These are phyloP conservation scores for Aspergillus intermedius DNA, from an alignment of 2,329 filamentous ascomycete genomes.

Conservation along the genomic window DNA sequence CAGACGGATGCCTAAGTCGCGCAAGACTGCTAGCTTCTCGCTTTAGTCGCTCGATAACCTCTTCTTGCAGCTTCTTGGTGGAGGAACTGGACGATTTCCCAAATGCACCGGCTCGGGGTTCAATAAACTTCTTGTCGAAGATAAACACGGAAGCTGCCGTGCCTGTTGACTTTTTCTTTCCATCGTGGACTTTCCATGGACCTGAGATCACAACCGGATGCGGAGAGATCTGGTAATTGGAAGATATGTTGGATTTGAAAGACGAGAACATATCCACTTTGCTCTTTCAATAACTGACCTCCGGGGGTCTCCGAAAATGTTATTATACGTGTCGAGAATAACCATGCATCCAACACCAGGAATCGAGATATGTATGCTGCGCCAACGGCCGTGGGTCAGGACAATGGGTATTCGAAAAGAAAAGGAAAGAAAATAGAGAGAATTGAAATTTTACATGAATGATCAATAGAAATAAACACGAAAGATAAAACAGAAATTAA, in stretches of 20 bases:
- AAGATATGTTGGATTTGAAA: conserved; percentile 85
- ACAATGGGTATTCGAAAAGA: neutral
- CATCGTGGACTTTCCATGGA: conserved; percentile 96
- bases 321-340: neutral
- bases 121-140: conserved; percentile 83
- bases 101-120: conserved; percentile 58
- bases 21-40: conserved; percentile 87
- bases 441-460: neutral
- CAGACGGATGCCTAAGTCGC: conserved; percentile 79
- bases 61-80: conserved; percentile 75
- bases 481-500: neutral
- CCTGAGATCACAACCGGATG: conserved; percentile 73
- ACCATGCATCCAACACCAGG: neutral
- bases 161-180: conserved; percentile 90
- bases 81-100: conserved; percentile 57
- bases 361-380: neutral
- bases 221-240: conserved; percentile 78
- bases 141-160: conserved; percentile 88
- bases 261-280: conserved; percentile 74
- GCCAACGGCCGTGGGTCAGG: neutral
- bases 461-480: neutral
- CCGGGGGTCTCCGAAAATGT: neutral
- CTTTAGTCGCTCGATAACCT: conserved; percentile 83
- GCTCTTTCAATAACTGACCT: neutral
- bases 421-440: neutral